Evolutionary conservation across 495 filamentous ascomycete genomes (phyloP).

Genomic region (Tirmania nivea): DNA sequence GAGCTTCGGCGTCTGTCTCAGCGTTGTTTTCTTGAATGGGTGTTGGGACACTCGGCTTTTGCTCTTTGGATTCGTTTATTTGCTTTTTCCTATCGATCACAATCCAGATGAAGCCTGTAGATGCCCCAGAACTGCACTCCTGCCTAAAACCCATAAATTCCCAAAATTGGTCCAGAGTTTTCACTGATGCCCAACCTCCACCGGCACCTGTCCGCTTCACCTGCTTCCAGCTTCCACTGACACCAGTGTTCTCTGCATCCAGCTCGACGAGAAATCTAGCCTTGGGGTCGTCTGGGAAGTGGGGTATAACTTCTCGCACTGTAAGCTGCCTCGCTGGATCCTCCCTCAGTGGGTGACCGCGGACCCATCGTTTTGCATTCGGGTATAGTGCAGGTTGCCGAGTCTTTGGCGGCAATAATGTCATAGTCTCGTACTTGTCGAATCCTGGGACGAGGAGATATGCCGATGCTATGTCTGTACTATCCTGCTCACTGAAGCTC

Average conservation of each 20-base stretch:
- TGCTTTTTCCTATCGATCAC: conserved; percentile 42
- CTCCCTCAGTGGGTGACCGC: conserved; percentile 32
- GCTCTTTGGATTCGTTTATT: conserved; percentile 13
- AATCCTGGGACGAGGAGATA: conserved; percentile 77
- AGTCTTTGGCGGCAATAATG: conserved; percentile 25
- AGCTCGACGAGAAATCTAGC: conserved; percentile 74
- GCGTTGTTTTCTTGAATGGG: background rate
- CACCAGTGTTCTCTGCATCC: conserved; percentile 49
- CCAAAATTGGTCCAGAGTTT: conserved; percentile 79
- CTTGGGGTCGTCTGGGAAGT: conserved; percentile 92
- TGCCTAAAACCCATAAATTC: conserved; percentile 95
- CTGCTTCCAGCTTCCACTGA: conserved; percentile 8
- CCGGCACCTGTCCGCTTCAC: conserved; percentile 26
- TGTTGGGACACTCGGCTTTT: background rate
- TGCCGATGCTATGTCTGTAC: conserved; percentile 28
- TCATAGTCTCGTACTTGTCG: conserved; percentile 52
- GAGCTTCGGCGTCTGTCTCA: background rate
- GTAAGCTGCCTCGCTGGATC: conserved; percentile 38
- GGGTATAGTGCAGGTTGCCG: conserved; percentile 17
- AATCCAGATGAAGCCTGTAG: conserved; percentile 90
- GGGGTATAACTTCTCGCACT: conserved; percentile 52
- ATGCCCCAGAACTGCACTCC: conserved; percentile 73
- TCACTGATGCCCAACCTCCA: conserved; percentile 54
- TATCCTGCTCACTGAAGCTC: conserved; percentile 15
- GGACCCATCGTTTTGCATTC: conserved; percentile 28